Conservation (phyloP, 2,329 filamentous ascomycete species). For the Cladobotryum mycophilum region DNA sequence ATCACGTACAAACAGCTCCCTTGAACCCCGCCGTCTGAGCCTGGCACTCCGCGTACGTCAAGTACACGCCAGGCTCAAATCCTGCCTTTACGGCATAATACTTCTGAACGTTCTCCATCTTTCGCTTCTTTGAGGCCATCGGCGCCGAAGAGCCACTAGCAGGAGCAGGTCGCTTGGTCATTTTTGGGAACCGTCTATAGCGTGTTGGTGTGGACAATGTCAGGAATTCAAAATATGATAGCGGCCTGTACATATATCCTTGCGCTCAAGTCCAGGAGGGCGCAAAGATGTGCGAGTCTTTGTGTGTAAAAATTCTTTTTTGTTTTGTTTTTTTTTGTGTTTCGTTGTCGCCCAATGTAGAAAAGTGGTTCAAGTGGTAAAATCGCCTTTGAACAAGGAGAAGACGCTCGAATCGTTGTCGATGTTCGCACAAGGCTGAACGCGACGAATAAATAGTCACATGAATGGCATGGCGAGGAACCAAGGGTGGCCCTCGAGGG, state of each 20-base stretch:
- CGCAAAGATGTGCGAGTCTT: constrained; percentile 3
- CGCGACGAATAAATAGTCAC: constrained; percentile 21
- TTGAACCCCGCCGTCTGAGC: constrained; percentile 53
- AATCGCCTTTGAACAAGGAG: constrained; percentile 1
- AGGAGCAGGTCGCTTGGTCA: constrained; percentile 22
- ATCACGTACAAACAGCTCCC: constrained; percentile 62
- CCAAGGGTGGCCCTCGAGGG: constrained; percentile 2
- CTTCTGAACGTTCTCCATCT: constrained; percentile 44
- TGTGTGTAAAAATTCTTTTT: constrained; percentile 5
- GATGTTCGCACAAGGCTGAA: constrained; percentile 20
- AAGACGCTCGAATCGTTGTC: constrained; percentile 14
- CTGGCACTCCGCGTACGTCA: constrained; percentile 55
- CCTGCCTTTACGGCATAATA: constrained; percentile 59
- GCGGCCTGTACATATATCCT: constrained; percentile 14
- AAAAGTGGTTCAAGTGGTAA: not conserved
- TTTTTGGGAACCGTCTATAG: constrained; percentile 18
- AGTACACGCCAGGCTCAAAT: constrained; percentile 54
- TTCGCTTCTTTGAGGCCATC: constrained; percentile 39
- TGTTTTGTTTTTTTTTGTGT: too few relatives aligned
- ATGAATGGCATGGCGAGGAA: constrained; percentile 19
- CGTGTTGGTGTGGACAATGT: constrained; percentile 1
- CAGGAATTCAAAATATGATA: constrained; percentile 18
- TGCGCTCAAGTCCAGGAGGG: constrained; percentile 16
- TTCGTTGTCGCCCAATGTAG: too few relatives aligned
- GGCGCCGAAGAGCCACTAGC: constrained; percentile 11